These are phyloP conservation scores for Hymenoscyphus repandus DNA, from an alignment of 2,329 filamentous ascomycete genomes.

Conservation along the genomic window DNA sequence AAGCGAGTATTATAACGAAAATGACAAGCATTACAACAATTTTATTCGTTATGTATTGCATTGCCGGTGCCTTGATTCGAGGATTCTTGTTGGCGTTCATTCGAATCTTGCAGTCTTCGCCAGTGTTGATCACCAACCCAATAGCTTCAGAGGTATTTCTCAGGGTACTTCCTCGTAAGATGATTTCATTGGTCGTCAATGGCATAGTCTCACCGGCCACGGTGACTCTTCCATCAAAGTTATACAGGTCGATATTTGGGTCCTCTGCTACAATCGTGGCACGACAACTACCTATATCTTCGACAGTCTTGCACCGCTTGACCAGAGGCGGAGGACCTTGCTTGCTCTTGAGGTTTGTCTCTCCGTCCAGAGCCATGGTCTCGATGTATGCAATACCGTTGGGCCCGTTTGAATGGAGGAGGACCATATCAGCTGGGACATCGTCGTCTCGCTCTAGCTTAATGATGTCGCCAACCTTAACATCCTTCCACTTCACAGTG, in stretches of 20 bases:
- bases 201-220: slow-evolving; percentile 56
- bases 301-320: slow-evolving; percentile 50
- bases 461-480: slow-evolving; percentile 67
- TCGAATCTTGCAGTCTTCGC: slow-evolving; percentile 92
- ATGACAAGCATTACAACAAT: slow-evolving; percentile 80
- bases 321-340: slow-evolving; percentile 60
- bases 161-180: slow-evolving; percentile 81
- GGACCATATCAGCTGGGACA: slow-evolving; percentile 75
- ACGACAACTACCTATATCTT: slow-evolving; percentile 47
- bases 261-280: slow-evolving; percentile 70
- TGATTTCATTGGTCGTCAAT: slow-evolving; percentile 73
- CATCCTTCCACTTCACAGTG: slow-evolving; percentile 57
- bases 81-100: slow-evolving; percentile 95
- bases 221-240: slow-evolving; percentile 64
- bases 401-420: slow-evolving; percentile 72
- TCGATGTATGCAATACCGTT: slow-evolving; percentile 79
- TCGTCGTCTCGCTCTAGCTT: slow-evolving; percentile 68
- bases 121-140: slow-evolving; percentile 82
- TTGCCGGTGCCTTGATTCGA: slow-evolving; percentile 76
- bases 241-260: slow-evolving; percentile 72
- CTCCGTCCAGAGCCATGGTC: slow-evolving; percentile 78
- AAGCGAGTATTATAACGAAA: slow-evolving; percentile 67
- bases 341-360: slow-evolving; percentile 77
- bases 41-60: slow-evolving; percentile 76
- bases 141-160: slow-evolving; percentile 66